Evolutionary conservation across 148 eudicot genomes (phyloP), one percentile per base, ranked within the genome.

Genomic region (Vaccinium macrocarpon): DNA sequence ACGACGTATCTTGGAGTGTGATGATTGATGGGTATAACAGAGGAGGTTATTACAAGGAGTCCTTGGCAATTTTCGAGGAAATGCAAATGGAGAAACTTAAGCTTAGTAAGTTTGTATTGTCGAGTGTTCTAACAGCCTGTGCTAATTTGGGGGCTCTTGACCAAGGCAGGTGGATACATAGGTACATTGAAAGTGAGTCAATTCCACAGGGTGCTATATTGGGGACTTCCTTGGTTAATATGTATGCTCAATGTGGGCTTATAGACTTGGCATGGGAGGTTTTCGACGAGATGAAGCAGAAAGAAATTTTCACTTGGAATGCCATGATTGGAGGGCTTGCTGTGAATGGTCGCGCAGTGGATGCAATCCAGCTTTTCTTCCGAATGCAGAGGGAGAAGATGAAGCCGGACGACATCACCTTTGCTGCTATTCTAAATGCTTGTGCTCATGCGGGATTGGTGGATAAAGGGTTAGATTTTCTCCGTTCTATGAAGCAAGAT

Each of bases 311-410:
- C 61, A 56, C 89, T 81, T 90, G 90, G 90, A 90, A 88, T 81
- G 90, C 92, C 15, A 90, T 88, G 89, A 90, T 90, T 77, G 87
- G 87, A 50, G 92, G 90, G 42, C 87, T 87, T 27, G 90, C 89
- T 2, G 82, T 87, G 62, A 82, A 90, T 64, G 90, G 92, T 21
- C 61, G 78, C 2, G 85, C 88, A 25, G 74, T 81, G 32, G 87
- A 85, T 85, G 92, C 92, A 6, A 57, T 88, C 2, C 83, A 85
- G 81, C 83, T 88, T 81, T 87, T 90, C 64, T 15, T 23, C 55
- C 66, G 80, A 32, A 87, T 90, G 92, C 81, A 87, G 55, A 61
- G 80, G 48, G 72, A 85, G 35, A 55, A 32, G 3, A 19, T 84
- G 52, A 84, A 86, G 66, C 89, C 90, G 0, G 56, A 90, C 8